Evolutionary conservation across 164 flowering plant species (phyloP).

Genomic region (Nymphaea thermarum): DNA sequence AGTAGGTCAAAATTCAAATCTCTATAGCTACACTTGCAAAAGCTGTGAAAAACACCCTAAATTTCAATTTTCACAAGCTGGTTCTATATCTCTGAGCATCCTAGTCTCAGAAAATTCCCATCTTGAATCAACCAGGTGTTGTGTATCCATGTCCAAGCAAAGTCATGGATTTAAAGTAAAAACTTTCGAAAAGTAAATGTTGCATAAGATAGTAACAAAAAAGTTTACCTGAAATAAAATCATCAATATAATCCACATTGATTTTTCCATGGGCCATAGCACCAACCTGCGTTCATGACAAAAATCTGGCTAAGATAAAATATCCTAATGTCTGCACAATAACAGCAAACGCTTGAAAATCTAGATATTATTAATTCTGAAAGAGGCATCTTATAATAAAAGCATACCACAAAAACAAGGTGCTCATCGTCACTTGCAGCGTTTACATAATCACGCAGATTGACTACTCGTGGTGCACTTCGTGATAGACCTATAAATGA

Average conservation of each 20-base stretch:
- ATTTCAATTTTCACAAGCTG: not conserved
- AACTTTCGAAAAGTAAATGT: not conserved
- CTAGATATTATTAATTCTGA: not conserved
- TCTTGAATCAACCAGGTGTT: too few relatives aligned
- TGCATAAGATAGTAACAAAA: not conserved
- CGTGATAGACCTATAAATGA: conserved; percentile 55
- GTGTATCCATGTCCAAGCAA: not conserved
- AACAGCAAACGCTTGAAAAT: not conserved
- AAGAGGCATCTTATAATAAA: not conserved
- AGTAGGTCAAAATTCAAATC: too few relatives aligned
- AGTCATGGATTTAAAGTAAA: not conserved
- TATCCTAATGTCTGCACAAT: not conserved
- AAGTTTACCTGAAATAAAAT: conserved; percentile 45
- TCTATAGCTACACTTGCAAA: too few relatives aligned
- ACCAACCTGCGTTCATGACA: conserved; percentile 42
- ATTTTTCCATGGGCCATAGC: conserved; percentile 83
- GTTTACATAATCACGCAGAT: conserved; percentile 37
- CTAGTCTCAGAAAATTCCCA: too few relatives aligned
- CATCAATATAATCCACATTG: conserved; percentile 43
- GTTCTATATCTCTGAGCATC: not conserved
- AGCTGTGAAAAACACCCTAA: not conserved
- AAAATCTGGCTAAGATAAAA: not conserved
- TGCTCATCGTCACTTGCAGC: conserved; percentile 28
- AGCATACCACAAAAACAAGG: conserved; percentile 74
- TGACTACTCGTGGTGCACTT: conserved; percentile 63